Evolutionary conservation across 2,329 filamentous ascomycete genomes (phyloP).

Genomic region (Zymoseptoria pseudotritici): DNA sequence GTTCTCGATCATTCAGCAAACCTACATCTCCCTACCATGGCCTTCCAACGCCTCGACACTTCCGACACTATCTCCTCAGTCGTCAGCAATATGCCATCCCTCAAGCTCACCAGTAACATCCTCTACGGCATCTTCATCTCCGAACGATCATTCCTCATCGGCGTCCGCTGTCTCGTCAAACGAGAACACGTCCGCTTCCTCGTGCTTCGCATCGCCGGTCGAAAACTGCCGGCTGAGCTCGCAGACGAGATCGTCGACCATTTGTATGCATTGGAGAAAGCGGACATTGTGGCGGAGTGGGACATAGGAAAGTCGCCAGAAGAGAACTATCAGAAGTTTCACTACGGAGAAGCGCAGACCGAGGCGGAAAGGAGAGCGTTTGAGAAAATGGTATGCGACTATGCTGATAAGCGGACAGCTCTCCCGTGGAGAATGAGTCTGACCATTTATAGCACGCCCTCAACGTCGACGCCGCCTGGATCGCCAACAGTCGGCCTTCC

Average conservation of each 20-base stretch:
- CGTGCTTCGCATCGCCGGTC: not conserved
- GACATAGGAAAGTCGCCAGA: not conserved
- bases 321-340: not conserved
- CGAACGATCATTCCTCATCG: slow-evolving; percentile 8
- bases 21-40: not conserved
- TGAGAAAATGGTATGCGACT: not conserved
- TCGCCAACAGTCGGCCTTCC: not conserved
- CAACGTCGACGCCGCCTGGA: not conserved
- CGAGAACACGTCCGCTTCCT: slow-evolving; percentile 3
- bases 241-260: slow-evolving; percentile 2
- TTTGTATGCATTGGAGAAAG: slow-evolving; percentile 1
- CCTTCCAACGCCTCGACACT: not conserved
- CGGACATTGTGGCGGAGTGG: not conserved
- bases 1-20: not conserved
- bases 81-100: not conserved
- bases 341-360: not conserved
- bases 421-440: not conserved
- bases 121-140: slow-evolving; percentile 7
- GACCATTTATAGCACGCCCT: not conserved
- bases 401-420: not conserved
- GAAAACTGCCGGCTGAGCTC: slow-evolving; percentile 4
- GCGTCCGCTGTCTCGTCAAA: slow-evolving; percentile 3
- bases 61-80: not conserved
- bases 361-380: not conserved
- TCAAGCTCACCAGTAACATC: slow-evolving; percentile 1